These are phyloP conservation scores for Friedmanniomyces endolithicus DNA, from an alignment of 495 filamentous ascomycete species.

Conservation along the genomic window DNA sequence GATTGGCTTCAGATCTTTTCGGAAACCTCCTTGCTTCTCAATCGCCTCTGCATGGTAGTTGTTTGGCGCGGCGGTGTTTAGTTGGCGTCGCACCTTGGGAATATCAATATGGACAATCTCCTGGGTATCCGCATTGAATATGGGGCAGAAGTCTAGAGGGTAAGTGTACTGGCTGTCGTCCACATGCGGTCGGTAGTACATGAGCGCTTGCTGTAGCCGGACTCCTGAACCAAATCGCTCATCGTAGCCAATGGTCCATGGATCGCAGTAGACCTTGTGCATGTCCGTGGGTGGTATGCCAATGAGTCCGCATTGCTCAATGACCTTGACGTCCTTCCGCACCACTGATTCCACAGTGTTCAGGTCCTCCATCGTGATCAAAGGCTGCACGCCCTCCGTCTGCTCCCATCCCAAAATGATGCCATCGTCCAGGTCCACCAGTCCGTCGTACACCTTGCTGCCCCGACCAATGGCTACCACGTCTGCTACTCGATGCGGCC, in stretches of 20 bases:
- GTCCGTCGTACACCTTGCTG: constrained; percentile 71
- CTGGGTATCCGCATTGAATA: constrained; percentile 73
- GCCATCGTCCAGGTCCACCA: constrained; percentile 61
- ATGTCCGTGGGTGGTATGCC: constrained; percentile 81
- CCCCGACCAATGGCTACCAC: constrained; percentile 74
- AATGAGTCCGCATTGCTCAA: constrained; percentile 79
- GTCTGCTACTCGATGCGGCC: constrained; percentile 66
- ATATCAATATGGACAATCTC: constrained; percentile 84
- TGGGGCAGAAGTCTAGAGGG: constrained; percentile 89
- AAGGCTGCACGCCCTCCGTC: constrained; percentile 69
- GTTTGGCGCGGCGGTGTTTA: constrained; percentile 61
- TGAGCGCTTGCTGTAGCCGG: constrained; percentile 81
- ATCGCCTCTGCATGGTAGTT: constrained; percentile 72
- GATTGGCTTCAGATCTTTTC: constrained; percentile 78
- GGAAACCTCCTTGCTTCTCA: constrained; percentile 54
- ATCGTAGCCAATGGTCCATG: constrained; percentile 94
- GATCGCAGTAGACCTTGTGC: constrained; percentile 85
- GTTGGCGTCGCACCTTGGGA: constrained; percentile 61
- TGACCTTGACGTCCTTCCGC: constrained; percentile 73
- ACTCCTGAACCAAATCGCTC: constrained; percentile 73
- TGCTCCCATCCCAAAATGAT: constrained; percentile 66
- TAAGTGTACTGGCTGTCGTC: constrained; percentile 88
- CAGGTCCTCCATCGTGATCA: constrained; percentile 93
- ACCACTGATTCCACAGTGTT: constrained; percentile 73
- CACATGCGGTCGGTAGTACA: constrained; percentile 83